Evolutionary conservation across 495 filamentous ascomycete genomes (phyloP), one percentile per base, ranked within the genome.

Genomic region (Penicillium crystallinum): DNA sequence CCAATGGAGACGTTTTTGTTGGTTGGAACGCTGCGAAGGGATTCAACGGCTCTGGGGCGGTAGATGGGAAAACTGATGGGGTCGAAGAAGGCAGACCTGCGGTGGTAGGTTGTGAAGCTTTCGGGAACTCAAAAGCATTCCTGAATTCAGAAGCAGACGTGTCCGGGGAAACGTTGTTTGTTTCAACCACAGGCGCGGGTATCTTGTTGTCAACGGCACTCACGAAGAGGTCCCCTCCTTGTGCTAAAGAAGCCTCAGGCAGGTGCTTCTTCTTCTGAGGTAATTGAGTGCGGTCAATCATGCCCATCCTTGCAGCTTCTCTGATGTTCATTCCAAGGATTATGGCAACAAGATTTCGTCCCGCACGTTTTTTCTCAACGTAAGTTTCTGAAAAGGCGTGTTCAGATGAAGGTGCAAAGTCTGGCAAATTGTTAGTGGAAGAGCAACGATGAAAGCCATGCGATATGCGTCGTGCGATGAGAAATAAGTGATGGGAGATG

Each of bases 351-450:
- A 79, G 53, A 18, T 59, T 77, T 60, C 79, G 67, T 17, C 75
- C 72, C 14, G 65, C 60, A 31, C 78, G 74, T 57, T 82, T 82
- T 18, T 61, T 64, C 56, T 81, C 79, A 12, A 82, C 78, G 59
- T 63, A 68, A 17, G 52, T 68, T 12, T 72, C 67, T 0, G 79
- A 81, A 46, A 77, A 82, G 11, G 71, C 60, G 55, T 80, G 79
- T 14, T 77, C 73, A 15, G 71, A 71, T 27, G 74, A 72, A 17
- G 71, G 68, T 44, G 64, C 64, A 25, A 77, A 77, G 31, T 55
- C 73, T 76, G 21, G 7, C 30, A 10, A 2, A n/a, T 29, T 49
- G 21, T 44, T 40, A 49, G 31, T 18, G 25, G 23, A 7, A 27
- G 23, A 7, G 3, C 23, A 27, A 3, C 7, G 15, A 44, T 17